Percentiles rank a stretch among this genome's conserved stretches.
Conservation (phyloP, 805 yeast genomes). For the Kazachstania kunashirensis region DNA sequence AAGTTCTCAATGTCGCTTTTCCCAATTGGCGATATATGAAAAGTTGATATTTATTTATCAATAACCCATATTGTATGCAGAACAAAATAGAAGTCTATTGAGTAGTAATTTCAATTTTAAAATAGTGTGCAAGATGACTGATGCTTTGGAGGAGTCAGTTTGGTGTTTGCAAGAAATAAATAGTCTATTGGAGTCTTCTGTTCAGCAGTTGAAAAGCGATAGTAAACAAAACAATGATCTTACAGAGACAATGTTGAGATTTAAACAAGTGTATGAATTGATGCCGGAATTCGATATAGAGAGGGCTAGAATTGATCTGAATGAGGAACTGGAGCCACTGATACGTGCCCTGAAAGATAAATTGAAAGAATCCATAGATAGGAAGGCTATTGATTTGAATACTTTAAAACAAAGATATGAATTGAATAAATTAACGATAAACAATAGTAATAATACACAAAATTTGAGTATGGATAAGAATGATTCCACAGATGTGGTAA, state of each 20-base stretch:
- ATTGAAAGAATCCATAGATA: constrained; percentile 18
- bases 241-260: constrained; percentile 19
- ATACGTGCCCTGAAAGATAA: constrained; percentile 21
- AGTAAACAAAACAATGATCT: constrained; percentile 17
- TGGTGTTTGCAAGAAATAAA: constrained; percentile 16
- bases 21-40: too few relatives aligned
- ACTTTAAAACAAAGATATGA: constrained; percentile 24
- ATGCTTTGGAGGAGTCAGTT: constrained; percentile 17
- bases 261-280: constrained; percentile 22
- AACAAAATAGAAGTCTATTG: too few relatives aligned
- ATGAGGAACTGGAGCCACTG: constrained; percentile 27
- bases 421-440: constrained; percentile 20
- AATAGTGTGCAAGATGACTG: constrained; percentile 17
- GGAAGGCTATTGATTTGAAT: constrained; percentile 22
- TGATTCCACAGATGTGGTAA: constrained; percentile 20
- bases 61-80: too few relatives aligned
- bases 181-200: constrained; percentile 15
- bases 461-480: constrained; percentile 6
- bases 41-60: too few relatives aligned
- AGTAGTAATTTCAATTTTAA: not conserved
- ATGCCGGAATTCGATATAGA: constrained; percentile 29
- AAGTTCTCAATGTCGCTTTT: too few relatives aligned
- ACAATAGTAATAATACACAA: constrained; percentile 11
- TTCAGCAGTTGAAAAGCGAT: constrained; percentile 11
- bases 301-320: constrained; percentile 25